Evolutionary conservation across 192 early-diverging fungal genomes (phyloP), one percentile per base, ranked within the genome.

Genomic region (Geranomyces michiganensis): DNA sequence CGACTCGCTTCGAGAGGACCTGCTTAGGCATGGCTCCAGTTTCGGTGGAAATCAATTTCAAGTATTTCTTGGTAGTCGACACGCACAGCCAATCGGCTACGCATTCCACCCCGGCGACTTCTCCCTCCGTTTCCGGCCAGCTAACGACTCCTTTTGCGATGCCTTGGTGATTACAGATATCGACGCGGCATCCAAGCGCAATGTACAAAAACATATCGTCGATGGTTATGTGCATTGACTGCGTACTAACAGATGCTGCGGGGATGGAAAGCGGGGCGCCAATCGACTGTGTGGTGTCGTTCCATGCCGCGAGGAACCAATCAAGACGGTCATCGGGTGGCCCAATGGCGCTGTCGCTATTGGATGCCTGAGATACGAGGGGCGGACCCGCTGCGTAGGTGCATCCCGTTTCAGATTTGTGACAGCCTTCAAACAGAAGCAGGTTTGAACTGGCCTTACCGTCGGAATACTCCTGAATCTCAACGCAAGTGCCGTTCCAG

Each of bases 391-490:
- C 51, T 53, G 24, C 19, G 17, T 53, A 41, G 51, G 17, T 26
- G 51, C 6, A 47, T 47, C 15, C 19, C 6, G 17, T 15, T 9
- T n/a, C 7, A 53, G 51, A 53, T 26, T 53, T 53, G 15, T 9
- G 24, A 24, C n/a, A 53, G 17, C 7, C 17, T n/a, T n/a, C 3
- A 53, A 19, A 19, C 12, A 7, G 3, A 53, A 2, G 17, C 24
- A 17, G n/a, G 7, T 53, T 8, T 53, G 51, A 3, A 53, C 4
- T 60, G 27, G 2, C 7, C 68, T 71, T 59, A 78, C 79, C 68
- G 44, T 81, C 79, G 6, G 70, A 66, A 59, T 75, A 77, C 32
- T 75, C 75, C 32, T 71, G 71, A n/a, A 82, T 55, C 60, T 84
- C 77, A 1, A 83, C 44, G 21, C 21, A 36, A 21, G 43, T 66